Percentiles rank a stretch among this genome's conserved stretches.
These are phyloP conservation scores for Schizochytrium sp. DNA, from an alignment of 108 stramenopile species.

Conservation along the genomic window DNA sequence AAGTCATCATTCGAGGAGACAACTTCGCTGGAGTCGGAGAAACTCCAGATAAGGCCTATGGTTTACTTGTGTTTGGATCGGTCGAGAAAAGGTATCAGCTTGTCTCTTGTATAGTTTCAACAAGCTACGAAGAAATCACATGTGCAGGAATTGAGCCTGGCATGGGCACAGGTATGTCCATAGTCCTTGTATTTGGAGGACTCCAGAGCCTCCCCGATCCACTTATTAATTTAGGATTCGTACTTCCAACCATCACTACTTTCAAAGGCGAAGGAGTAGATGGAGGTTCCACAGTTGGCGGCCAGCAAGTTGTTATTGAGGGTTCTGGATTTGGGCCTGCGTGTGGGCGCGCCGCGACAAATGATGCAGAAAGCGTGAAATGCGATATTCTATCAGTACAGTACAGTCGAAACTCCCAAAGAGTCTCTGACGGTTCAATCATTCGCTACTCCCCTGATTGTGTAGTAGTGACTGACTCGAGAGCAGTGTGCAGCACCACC, in stretches of 20 bases:
- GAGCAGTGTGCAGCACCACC: constrained; percentile 63
- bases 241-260: constrained; percentile 26
- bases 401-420: constrained; percentile 24
- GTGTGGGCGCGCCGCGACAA: constrained; percentile 5
- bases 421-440: not conserved
- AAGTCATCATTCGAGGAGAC: constrained; percentile 58
- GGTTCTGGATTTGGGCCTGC: constrained; percentile 62
- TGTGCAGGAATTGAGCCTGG: constrained; percentile 63
- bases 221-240: constrained; percentile 3
- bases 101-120: constrained; percentile 53
- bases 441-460: constrained; percentile 60
- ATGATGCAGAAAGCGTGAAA: not conserved
- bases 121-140: constrained; percentile 43
- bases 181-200: constrained; percentile 54
- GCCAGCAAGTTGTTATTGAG: constrained; percentile 52
- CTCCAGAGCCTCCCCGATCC: not conserved
- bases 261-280: constrained; percentile 59
- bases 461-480: constrained; percentile 39
- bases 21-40: constrained; percentile 62
- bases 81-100: constrained; percentile 34
- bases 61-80: constrained; percentile 29
- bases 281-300: constrained; percentile 60
- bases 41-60: not conserved
- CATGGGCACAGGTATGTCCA: constrained; percentile 13
- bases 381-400: constrained; percentile 31